phyloP scores from a whole-genome alignment of 306 rosid genomes.

The Inga leiocalycina region DNA sequence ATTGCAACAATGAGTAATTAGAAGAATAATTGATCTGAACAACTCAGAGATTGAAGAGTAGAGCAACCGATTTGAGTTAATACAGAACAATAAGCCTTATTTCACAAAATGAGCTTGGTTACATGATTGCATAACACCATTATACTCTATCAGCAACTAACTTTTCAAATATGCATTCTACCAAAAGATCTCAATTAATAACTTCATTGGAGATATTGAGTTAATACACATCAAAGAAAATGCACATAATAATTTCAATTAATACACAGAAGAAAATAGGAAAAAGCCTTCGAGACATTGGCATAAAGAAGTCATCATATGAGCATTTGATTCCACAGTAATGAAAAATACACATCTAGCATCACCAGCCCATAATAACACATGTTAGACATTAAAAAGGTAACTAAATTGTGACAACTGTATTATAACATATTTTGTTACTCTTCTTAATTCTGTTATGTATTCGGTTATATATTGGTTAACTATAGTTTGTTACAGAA shows the following conservation, averaged over 20 bases:
- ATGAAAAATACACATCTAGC: background rate
- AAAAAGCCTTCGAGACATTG: background rate
- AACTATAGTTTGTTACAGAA: too few species aligned
- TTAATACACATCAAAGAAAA: background rate
- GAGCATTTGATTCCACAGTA: background rate
- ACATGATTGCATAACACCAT: background rate
- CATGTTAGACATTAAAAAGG: background rate
- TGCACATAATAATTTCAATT: background rate
- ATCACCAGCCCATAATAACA: background rate
- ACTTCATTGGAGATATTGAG: background rate
- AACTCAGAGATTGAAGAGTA: background rate
- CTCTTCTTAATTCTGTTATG: too few species aligned
- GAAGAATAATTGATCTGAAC: background rate
- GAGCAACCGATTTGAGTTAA: background rate
- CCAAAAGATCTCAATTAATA: background rate
- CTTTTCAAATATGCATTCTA: background rate
- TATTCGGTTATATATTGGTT: too few species aligned
- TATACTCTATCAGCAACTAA: background rate
- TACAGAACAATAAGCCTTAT: background rate
- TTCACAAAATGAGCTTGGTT: background rate
- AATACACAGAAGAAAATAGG: background rate
- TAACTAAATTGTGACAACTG: too few species aligned
- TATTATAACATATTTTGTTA: too few species aligned
- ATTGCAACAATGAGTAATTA: background rate
- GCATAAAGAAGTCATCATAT: background rate